phyloP scores from a whole-genome alignment of 1,139 yeast genomes.

The Kodamaea plutei region DNA sequence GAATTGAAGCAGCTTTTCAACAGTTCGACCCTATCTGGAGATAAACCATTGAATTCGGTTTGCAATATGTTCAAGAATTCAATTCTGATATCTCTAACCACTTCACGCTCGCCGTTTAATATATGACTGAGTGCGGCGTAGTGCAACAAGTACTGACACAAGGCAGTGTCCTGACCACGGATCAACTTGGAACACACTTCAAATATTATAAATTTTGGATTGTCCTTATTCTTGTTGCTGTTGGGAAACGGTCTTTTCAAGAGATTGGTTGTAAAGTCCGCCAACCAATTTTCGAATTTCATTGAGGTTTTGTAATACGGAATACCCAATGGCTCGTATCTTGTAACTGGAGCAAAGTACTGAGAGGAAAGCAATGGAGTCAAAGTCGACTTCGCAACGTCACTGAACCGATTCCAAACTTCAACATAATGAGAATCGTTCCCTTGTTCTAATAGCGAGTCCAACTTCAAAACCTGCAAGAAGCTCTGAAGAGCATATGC shows the following conservation, averaged over 20 bases:
- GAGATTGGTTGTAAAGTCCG: conserved; percentile 61
- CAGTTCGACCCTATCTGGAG: conserved; percentile 53
- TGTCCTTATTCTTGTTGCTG: conserved; percentile 9
- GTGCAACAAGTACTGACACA: conserved; percentile 74
- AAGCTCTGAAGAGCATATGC: conserved; percentile 91
- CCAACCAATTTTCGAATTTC: conserved; percentile 60
- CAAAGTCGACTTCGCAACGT: conserved; percentile 68
- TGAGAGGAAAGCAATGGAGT: conserved; percentile 73
- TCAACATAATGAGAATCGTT: conserved; percentile 21
- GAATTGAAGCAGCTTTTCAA: conserved; percentile 65
- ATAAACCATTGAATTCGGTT: conserved; percentile 37
- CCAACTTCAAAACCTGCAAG: conserved; percentile 60
- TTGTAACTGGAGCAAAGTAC: conserved; percentile 55
- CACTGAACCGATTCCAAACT: conserved; percentile 64
- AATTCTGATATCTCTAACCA: conserved; percentile 41
- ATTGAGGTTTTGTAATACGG: conserved; percentile 36
- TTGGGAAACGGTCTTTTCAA: conserved; percentile 45
- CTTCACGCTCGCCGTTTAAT: conserved; percentile 43
- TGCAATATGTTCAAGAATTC: conserved; percentile 61
- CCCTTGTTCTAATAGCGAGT: conserved; percentile 25
- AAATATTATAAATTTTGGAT: conserved; percentile 42
- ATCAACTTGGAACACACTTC: conserved; percentile 63
- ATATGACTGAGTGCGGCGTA: conserved; percentile 70
- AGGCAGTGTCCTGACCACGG: conserved; percentile 65
- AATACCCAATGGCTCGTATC: conserved; percentile 28